Evolutionary conservation across 2,329 filamentous ascomycete species (phyloP).

Genomic region (Colletotrichum abscissum): DNA sequence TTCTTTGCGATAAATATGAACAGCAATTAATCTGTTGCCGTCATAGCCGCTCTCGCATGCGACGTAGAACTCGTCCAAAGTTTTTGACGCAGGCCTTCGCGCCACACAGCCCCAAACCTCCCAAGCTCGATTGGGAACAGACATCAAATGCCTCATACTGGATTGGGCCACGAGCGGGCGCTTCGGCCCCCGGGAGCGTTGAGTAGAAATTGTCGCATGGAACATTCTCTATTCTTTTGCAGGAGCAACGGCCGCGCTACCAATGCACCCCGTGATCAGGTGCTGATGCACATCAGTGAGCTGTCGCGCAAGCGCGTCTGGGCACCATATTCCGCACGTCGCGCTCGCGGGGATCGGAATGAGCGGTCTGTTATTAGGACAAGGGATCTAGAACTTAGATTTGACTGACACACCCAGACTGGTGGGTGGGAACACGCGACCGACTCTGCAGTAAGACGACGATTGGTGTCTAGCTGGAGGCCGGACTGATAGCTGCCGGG

Average conservation of each 20-base stretch:
- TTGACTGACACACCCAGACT: neutral
- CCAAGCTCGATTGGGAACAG: neutral
- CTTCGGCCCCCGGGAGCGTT: neutral
- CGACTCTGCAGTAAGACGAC: neutral
- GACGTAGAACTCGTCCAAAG: conserved; percentile 8
- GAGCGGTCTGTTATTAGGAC: neutral
- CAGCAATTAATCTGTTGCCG: neutral
- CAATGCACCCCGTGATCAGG: neutral
- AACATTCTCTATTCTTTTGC: neutral
- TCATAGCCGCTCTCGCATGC: conserved; percentile 21
- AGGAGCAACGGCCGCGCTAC: neutral
- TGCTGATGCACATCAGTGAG: neutral
- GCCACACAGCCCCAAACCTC: neutral
- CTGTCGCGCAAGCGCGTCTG: neutral
- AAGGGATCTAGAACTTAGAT: neutral
- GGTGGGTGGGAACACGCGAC: neutral
- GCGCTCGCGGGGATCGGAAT: neutral
- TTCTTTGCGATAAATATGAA: neutral
- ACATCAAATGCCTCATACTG: conserved; percentile 21
- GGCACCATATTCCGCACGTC: neutral
- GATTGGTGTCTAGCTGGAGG: neutral
- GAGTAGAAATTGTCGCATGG: neutral
- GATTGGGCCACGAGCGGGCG: neutral
- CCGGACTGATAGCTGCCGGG: neutral
- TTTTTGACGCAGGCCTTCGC: neutral